Evolutionary conservation across 1,139 yeast species (phyloP).

Genomic region (Scheffersomyces segobiensis): DNA sequence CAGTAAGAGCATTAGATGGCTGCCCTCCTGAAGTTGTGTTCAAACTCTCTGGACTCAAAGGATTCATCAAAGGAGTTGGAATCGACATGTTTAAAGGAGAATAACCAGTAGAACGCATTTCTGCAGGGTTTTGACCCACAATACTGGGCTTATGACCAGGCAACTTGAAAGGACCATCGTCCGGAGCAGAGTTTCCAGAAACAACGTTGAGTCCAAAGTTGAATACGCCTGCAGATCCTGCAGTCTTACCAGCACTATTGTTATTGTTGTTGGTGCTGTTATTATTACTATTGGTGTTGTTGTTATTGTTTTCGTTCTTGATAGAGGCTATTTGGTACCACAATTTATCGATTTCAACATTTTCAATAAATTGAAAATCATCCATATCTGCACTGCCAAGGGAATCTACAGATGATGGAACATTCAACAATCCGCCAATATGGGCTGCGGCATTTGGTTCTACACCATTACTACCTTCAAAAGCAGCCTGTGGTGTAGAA

Average conservation of each 20-base stretch:
- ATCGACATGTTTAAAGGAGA: not conserved
- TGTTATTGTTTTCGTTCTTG: conserved; percentile 22
- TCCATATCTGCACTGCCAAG: conserved; percentile 8
- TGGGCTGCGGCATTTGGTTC: conserved; percentile 1
- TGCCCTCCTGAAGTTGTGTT: conserved; percentile 1
- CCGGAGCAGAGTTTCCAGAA: not conserved
- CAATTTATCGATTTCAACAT: conserved; percentile 38
- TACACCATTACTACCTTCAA: conserved; percentile 1
- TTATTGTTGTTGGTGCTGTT: conserved; percentile 1
- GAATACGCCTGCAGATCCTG: not conserved
- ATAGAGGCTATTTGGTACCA: conserved; percentile 41
- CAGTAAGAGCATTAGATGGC: not conserved
- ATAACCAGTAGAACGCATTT: not conserved
- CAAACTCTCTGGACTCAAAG: conserved; percentile 7
- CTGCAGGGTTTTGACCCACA: not conserved
- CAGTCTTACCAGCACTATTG: not conserved
- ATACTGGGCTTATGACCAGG: not conserved
- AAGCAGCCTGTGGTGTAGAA: not conserved
- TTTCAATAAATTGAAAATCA: conserved; percentile 23
- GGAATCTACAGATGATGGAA: conserved; percentile 9
- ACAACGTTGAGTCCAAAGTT: not conserved
- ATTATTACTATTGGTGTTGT: conserved; percentile 1
- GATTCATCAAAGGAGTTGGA: conserved; percentile 1
- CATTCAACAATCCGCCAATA: not conserved
- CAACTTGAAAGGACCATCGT: not conserved